Evolutionary conservation across 768 basidiomycete species (phyloP), one percentile per base, ranked within the genome.

Genomic region (Trametes maxima): DNA sequence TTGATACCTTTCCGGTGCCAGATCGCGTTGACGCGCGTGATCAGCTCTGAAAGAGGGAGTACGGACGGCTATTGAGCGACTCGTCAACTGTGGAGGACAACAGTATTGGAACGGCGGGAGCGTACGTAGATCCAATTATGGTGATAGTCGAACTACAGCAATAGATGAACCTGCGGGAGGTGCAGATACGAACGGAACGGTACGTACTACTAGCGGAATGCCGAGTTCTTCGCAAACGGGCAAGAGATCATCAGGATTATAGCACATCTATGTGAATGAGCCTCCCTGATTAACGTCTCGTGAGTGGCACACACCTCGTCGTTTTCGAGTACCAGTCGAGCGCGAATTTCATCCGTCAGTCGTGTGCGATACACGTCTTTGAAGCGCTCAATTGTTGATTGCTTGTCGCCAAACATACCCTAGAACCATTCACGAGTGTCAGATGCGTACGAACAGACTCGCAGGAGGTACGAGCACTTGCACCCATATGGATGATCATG

Each of bases 281-380:
- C 5, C 33, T 28, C 22, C 16, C 14, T 37, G 11, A n/a, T 35
- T 67, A 22, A 62, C 42, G 13, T 8, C 16, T 28, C 4, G 17
- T n/a, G 0, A 17, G 19, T 33, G 39, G 19, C 35, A 25, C 76
- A 43, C 58, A 90, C 92, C 78, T 98, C 95, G 65, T 97, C 95
- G 62, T 97, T 98, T 74, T 98, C 95, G n/a, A 95, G 78, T 1
- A 94, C 94, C 21, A 95, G 72, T 46, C 95, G 80, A 14, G 80
- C 80, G 62, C 89, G 84, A 59, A 93, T 85, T 22, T 83, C 81
- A 21, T 82, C 75, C 8, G 86, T 79, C 40, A 94, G 79, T n/a
- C 73, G 67, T 11, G 81, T 78, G 49, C 70, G 75, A 59, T 92
- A 89, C 14, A 87, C 89, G 60, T 83, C 77, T 70, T 87, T 90